Evolutionary conservation across 1,139 yeast genomes (phyloP), one percentile per base, ranked within the genome.

Genomic region (Debaryomyces fabryi): DNA sequence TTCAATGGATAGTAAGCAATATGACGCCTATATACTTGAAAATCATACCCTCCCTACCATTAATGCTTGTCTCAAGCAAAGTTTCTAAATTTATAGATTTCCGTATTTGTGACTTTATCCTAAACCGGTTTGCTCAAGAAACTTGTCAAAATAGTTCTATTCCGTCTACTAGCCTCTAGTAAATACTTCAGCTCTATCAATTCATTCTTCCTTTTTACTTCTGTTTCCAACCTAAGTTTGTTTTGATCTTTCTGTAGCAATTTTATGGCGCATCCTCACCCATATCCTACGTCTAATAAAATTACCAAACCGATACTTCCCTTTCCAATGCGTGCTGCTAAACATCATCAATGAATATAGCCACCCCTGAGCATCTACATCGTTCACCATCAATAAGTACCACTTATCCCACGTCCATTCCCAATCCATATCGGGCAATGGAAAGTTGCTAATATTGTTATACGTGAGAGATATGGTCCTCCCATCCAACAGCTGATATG

Each of bases 341-440:
- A 84, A 85, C 29, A 74, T 56, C 2, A 74, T 52, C 54, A 72
- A 66, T 34, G 86, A 76, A 59, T 87, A 87, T 21, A 81, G 64
- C 93, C 95, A 87, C 2, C 95, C 95, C 54, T 84, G 86, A 54
- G 85, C 90, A 61, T 87, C 95, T 13, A 85, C 79, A 57, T 86
- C 91, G 41, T 77, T 74, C 30, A 79, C 68, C 95, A 86, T 86
- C 54, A 85, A 74, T 9, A 85, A 82, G 57, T 84, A 84, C 95
- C 93, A 87, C 27, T 72, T 64, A 33, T 74, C 73, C 95, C 95
- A 87, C 23, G 68, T 62, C 95, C 95, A 87, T 49, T 66, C 64
- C 95, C 93, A 87, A 46, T 76, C 64, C 38, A 80, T 69, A 52
- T 83, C 88, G 0, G 95, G 93, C 16, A 85, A 69, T 1, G 88